A percentile compares a stretch with the other conserved stretches of the same genome.
These are phyloP conservation scores for Globisporangium paddicum DNA, from an alignment of 352 stramenopile species.

Conservation along the genomic window DNA sequence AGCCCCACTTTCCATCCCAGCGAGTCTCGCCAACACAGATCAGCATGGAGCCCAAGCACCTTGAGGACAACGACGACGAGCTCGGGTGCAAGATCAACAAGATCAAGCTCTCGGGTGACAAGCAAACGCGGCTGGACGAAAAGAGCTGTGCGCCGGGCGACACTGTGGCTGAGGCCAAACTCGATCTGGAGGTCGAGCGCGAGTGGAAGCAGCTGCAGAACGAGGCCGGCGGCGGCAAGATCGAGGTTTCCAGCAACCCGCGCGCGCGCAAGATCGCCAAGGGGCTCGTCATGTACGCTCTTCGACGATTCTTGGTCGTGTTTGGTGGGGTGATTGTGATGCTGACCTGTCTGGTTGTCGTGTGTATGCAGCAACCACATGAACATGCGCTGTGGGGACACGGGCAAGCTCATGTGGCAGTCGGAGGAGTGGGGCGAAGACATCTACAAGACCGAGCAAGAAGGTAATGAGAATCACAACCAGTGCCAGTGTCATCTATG, in stretches of 20 bases:
- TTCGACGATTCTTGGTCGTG: too few relatives aligned
- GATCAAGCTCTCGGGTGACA: constrained; percentile 53
- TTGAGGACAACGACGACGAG: constrained; percentile 52
- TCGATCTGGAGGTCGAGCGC: constrained; percentile 76
- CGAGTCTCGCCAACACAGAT: too few relatives aligned
- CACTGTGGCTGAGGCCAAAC: constrained; percentile 57
- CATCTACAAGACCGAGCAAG: constrained; percentile 65
- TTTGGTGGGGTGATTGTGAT: neutral
- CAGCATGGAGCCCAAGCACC: constrained; percentile 62
- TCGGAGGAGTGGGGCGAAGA: constrained; percentile 76
- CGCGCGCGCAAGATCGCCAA: constrained; percentile 65
- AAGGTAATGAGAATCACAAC: constrained; percentile 24
- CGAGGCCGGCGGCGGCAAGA: constrained; percentile 44
- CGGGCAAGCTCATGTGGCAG: constrained; percentile 80
- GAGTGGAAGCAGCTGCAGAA: constrained; percentile 81
- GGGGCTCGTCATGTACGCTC: constrained; percentile 60
- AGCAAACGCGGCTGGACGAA: constrained; percentile 33
- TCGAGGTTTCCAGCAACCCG: constrained; percentile 67
- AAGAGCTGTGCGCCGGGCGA: constrained; percentile 36
- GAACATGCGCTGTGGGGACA: constrained; percentile 85
- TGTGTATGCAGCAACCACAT: constrained; percentile 66
- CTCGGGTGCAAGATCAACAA: constrained; percentile 62
- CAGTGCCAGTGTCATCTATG: neutral
- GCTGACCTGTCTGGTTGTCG: neutral
- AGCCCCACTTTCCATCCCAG: neutral